Evolutionary conservation across 2,329 filamentous ascomycete species (phyloP), one percentile per base, ranked within the genome.

Genomic region (Colletotrichum falcatum): DNA sequence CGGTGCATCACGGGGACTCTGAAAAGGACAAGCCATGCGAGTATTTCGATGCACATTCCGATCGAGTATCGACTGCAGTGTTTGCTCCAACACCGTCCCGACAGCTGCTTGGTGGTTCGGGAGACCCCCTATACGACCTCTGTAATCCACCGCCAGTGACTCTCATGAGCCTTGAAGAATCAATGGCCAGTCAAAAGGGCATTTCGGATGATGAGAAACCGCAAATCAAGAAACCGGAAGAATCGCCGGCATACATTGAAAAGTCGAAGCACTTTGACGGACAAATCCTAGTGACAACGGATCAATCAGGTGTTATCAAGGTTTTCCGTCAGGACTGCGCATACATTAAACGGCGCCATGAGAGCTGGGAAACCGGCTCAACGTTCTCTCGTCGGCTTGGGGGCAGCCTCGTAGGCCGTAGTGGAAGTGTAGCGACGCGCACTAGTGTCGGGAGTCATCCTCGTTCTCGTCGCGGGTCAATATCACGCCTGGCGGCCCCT

Each of bases 281-380:
- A 33, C 94, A 97, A 76, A 98, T 99, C 72, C 91, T 99, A 66
- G 89, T 98, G 60, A 97, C 95, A 0, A 93, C 95, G 1, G 95
- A 98, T 78, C 94, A 94, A 75, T 90, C 90, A 0, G 96, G 96
- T 44, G 89, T 90, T 33, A 96, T 99, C 82, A 98, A 98, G 78
- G 92, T 98, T 0, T 98, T 98, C 78, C 89, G 96, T 26, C 95
- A 98, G 80, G 96, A 99, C 78, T 98, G 95, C 78, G 96, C 95
- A 0, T 94, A 88, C 75, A 81, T 86, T 59, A 97, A 97, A 80
- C 90, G 95, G 6, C 87, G 89, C 65, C 88, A 90, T 67, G 93
- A 94, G 65, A 88, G 87, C 46, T 95, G 92, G 91, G 94, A 97
- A 74, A 90, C 91, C 0, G 87, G 88, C 1, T 95, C 92, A 20